phyloP scores from a whole-genome alignment of 2,329 filamentous ascomycete genomes.

The Ceratocystis variospora region DNA sequence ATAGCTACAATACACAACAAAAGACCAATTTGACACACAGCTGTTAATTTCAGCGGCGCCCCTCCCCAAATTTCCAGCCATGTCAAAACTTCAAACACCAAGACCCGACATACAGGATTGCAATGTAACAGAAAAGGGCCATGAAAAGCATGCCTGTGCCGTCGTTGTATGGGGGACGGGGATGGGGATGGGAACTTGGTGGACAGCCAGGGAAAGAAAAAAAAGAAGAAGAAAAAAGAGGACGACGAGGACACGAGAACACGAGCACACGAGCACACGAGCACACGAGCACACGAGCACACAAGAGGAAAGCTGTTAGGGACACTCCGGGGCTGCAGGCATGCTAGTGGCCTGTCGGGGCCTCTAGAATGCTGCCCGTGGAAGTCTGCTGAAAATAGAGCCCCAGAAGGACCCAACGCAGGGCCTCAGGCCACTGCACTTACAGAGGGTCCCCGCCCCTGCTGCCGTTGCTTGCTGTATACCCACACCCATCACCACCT shows the following conservation, averaged over 20 bases:
- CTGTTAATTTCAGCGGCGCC: background rate
- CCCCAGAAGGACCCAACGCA: too few relatives aligned
- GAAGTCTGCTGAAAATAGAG: too few relatives aligned
- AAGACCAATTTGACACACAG: too few relatives aligned
- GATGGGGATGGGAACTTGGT: background rate
- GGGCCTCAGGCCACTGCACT: too few relatives aligned
- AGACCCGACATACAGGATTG: constrained; percentile 4
- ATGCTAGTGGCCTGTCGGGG: too few relatives aligned
- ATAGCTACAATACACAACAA: too few relatives aligned
- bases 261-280: too few relatives aligned
- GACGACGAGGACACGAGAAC: background rate
- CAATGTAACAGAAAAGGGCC: background rate
- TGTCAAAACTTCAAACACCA: constrained; percentile 7
- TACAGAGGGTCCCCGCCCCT: too few relatives aligned
- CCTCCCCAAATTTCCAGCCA: constrained; percentile 4
- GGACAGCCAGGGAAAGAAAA: background rate
- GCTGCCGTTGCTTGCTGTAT: background rate
- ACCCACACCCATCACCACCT: background rate
- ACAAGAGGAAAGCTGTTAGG: background rate
- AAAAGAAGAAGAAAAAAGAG: background rate
- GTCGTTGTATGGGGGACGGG: background rate
- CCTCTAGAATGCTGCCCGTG: too few relatives aligned
- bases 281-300: too few relatives aligned
- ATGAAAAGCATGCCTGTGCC: too few relatives aligned
- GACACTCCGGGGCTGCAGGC: background rate